Conservation (phyloP, 2,329 filamentous ascomycete genomes). For the Penicillium sp. region DNA sequence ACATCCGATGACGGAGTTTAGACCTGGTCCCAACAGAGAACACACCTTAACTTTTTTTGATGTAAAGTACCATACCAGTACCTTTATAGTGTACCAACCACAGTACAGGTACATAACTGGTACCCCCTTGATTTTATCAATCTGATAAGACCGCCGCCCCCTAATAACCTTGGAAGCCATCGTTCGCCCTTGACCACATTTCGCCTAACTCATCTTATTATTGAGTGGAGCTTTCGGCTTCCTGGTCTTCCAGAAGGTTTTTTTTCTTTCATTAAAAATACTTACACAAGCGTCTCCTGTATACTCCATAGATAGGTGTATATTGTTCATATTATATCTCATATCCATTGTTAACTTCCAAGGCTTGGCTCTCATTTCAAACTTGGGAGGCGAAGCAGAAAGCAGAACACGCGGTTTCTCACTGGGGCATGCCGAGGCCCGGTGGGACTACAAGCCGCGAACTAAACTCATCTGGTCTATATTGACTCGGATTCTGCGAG, state of each 20-base stretch:
- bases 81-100: not conserved
- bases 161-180: not conserved
- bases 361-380: not conserved
- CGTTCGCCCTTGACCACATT: conserved; percentile 5
- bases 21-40: not conserved
- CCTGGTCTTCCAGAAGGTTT: conserved; percentile 1
- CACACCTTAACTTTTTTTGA: not conserved
- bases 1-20: conserved; percentile 11
- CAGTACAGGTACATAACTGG: not conserved
- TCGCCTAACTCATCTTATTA: conserved; percentile 2
- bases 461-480: not conserved
- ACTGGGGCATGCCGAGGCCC: conserved; percentile 5
- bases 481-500: not conserved
- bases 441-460: not conserved
- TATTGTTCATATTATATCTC: not conserved
- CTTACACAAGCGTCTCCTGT: not conserved
- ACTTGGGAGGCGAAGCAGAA: not conserved
- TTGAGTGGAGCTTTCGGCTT: conserved; percentile 3
- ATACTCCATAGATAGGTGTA: not conserved
- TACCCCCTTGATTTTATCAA: conserved; percentile 9
- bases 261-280: not conserved
- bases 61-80: conserved; percentile 1
- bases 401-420: conserved; percentile 1
- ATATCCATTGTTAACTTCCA: not conserved
- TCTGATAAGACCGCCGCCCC: conserved; percentile 9